phyloP scores from a whole-genome alignment of 2,329 filamentous ascomycete species.

The Paraphoma sp. region DNA sequence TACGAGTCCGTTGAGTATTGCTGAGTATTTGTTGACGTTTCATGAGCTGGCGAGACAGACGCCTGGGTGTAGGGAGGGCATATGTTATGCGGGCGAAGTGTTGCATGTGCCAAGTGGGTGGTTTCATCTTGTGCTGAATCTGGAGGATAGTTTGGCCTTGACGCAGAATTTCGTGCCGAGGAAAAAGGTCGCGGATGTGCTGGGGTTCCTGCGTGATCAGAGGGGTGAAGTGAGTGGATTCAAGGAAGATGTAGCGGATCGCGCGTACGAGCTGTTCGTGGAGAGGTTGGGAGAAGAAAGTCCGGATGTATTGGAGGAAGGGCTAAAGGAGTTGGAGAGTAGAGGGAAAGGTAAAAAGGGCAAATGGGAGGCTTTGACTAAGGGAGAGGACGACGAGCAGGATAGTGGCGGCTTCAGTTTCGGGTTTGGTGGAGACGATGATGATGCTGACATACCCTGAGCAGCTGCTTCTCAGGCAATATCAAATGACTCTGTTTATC shows the following conservation, averaged over 20 bases:
- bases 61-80: conserved; percentile 81
- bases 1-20: conserved; percentile 90
- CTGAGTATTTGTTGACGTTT: conserved; percentile 94
- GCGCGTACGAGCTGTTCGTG: conserved; percentile 74
- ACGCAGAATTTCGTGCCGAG: conserved; percentile 94
- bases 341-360: conserved; percentile 70
- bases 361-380: conserved; percentile 84
- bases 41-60: conserved; percentile 80
- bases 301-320: conserved; percentile 69
- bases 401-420: conserved; percentile 65
- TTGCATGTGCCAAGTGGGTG: conserved; percentile 92
- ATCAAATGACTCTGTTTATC: neutral
- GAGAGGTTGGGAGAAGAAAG: conserved; percentile 68
- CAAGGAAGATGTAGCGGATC: conserved; percentile 71
- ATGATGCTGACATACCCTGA: conserved; percentile 47
- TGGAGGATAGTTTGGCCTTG: conserved; percentile 82
- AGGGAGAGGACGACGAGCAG: conserved; percentile 54
- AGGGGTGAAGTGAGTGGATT: conserved; percentile 89
- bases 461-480: neutral
- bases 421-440: conserved; percentile 64
- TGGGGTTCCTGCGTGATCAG: conserved; percentile 83
- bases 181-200: conserved; percentile 74
- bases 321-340: conserved; percentile 69
- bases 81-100: conserved; percentile 84
- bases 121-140: conserved; percentile 96